phyloP scores from a whole-genome alignment of 2,329 filamentous ascomycete genomes.

The Cylindrodendrum hubeiense region DNA sequence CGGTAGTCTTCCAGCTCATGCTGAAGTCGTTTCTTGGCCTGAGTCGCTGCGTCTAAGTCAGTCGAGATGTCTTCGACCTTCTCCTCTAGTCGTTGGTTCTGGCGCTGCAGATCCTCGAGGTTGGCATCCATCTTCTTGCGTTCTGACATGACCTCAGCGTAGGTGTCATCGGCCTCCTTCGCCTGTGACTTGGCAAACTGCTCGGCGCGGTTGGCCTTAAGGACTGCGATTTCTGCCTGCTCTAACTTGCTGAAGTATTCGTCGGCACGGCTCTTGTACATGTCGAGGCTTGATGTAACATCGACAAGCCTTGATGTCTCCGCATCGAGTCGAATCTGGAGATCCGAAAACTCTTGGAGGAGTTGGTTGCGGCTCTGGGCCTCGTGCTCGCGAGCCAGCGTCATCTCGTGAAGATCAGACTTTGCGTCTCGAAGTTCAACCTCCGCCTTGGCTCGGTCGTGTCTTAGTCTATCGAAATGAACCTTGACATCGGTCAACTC shows the following conservation, averaged over 20 bases:
- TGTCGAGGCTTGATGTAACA: constrained; percentile 82
- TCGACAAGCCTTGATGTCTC: constrained; percentile 89
- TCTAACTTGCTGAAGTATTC: constrained; percentile 98
- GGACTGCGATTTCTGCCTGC: constrained; percentile 93
- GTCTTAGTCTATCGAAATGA: constrained; percentile 88
- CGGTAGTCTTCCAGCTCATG: constrained; percentile 98
- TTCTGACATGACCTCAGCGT: constrained; percentile 90
- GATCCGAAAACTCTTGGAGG: constrained; percentile 90
- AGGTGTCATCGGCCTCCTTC: constrained; percentile 91
- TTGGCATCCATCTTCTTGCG: constrained; percentile 88
- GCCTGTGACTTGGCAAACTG: constrained; percentile 94
- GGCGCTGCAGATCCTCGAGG: constrained; percentile 90
- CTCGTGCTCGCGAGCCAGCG: constrained; percentile 85
- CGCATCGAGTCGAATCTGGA: constrained; percentile 92
- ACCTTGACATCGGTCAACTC: constrained; percentile 90
- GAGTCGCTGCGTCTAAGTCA: constrained; percentile 85
- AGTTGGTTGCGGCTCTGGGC: constrained; percentile 88
- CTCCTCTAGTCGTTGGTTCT: constrained; percentile 91
- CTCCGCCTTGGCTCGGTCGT: constrained; percentile 82
- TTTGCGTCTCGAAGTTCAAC: constrained; percentile 87
- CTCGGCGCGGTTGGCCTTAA: constrained; percentile 92
- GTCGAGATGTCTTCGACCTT: constrained; percentile 91
- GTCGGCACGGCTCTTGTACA: constrained; percentile 93
- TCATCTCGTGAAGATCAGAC: constrained; percentile 86
- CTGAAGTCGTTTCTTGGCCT: constrained; percentile 93